Conservation (phyloP, 1,139 yeast genomes). For the Candida sanyaensis region DNA sequence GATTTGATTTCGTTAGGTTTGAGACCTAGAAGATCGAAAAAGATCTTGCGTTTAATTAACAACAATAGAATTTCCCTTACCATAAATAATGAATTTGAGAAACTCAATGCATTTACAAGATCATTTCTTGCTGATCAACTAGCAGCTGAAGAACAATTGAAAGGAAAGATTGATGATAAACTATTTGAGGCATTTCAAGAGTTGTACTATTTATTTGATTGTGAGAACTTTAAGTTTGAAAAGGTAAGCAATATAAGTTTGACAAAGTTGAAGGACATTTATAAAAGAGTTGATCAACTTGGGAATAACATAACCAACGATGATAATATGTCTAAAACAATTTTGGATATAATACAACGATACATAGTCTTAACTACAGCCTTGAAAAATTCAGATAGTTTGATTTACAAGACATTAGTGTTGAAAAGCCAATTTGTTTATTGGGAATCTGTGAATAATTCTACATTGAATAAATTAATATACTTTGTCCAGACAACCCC, state of each 20-base stretch:
- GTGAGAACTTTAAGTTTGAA: constrained; percentile 25
- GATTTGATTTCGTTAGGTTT: constrained; percentile 17
- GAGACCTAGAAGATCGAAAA: constrained; percentile 11
- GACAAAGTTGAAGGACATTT: constrained; percentile 14
- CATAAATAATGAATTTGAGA: constrained; percentile 12
- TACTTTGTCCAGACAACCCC: constrained; percentile 42
- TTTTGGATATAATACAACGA: constrained; percentile 22
- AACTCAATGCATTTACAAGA: constrained; percentile 15
- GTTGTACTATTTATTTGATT: constrained; percentile 23
- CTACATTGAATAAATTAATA: constrained; percentile 26
- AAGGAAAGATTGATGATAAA: constrained; percentile 25
- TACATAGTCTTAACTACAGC: constrained; percentile 27
- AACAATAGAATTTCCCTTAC: constrained; percentile 16
- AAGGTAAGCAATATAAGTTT: constrained; percentile 18
- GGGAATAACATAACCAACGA: neutral
- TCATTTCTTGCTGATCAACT: constrained; percentile 11
- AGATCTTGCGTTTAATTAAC: constrained; percentile 15
- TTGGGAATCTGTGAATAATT: constrained; percentile 34
- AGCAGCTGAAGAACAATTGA: constrained; percentile 13
- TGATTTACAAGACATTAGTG: constrained; percentile 37
- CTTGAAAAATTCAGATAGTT: constrained; percentile 31
- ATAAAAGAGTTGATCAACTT: constrained; percentile 9
- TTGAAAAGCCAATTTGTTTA: constrained; percentile 37
- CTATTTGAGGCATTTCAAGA: constrained; percentile 27
- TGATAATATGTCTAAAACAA: constrained; percentile 6